These are phyloP conservation scores for Suillus tomentosus DNA, from an alignment of 768 basidiomycete species.

Conservation along the genomic window DNA sequence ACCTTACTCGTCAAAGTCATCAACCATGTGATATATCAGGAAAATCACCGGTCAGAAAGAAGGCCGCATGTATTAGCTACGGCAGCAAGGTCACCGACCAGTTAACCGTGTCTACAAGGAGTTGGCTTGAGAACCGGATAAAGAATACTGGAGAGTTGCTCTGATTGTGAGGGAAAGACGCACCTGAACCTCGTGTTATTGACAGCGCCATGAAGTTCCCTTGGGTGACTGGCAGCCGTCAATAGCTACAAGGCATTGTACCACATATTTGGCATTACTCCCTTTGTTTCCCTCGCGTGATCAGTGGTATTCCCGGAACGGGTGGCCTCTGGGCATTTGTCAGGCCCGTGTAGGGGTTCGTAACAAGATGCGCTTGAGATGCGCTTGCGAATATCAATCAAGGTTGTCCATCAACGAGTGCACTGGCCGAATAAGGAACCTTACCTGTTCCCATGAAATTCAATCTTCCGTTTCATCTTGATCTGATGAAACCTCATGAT, in stretches of 20 bases:
- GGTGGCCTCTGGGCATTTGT: slow-evolving; percentile 15
- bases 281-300: slow-evolving; percentile 29
- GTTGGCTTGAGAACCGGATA: slow-evolving; percentile 24
- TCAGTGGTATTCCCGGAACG: slow-evolving; percentile 21
- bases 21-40: slow-evolving; percentile 32
- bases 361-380: slow-evolving; percentile 14
- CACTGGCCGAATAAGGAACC: slow-evolving; percentile 17
- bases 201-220: slow-evolving; percentile 34
- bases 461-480: slow-evolving; percentile 10
- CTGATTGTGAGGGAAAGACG: slow-evolving; percentile 25
- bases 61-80: slow-evolving; percentile 8
- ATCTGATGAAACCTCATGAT: slow-evolving; percentile 18
- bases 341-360: slow-evolving; percentile 22
- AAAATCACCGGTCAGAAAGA: slow-evolving; percentile 29
- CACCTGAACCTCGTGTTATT: slow-evolving; percentile 35
- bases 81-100: slow-evolving; percentile 12
- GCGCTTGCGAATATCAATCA: slow-evolving; percentile 12
- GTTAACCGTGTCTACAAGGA: slow-evolving; percentile 28
- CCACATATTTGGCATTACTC: slow-evolving; percentile 30
- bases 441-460: slow-evolving; percentile 18
- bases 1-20: slow-evolving; percentile 16
- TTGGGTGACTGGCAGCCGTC: slow-evolving; percentile 31
- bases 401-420: slow-evolving; percentile 14
- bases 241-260: slow-evolving; percentile 30
- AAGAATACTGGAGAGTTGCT: slow-evolving; percentile 19